Percentiles rank a stretch among this genome's conserved stretches.
Evolutionary conservation across 768 basidiomycete genomes (phyloP).

Genomic region (Leccinum fibrillosum): DNA sequence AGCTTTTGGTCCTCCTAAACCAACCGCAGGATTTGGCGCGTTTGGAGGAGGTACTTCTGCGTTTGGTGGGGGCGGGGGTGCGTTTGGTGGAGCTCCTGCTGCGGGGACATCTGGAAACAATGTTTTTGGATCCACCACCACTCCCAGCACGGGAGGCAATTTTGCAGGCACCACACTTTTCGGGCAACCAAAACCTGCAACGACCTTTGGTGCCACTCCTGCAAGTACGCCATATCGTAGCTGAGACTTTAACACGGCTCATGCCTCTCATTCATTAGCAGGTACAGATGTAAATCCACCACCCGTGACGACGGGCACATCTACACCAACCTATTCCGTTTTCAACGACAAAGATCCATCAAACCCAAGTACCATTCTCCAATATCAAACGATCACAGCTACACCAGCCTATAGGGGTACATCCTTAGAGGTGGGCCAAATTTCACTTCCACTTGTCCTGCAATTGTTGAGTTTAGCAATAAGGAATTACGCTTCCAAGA

Average conservation of each 20-base stretch:
- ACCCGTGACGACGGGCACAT: conserved; percentile 65
- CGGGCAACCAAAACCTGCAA: conserved; percentile 48
- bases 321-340: conserved; percentile 58
- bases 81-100: conserved; percentile 39
- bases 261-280: conserved; percentile 23
- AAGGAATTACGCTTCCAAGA: conserved; percentile 79
- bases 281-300: conserved; percentile 39
- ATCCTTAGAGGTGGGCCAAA: conserved; percentile 63
- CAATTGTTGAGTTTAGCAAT: conserved; percentile 1
- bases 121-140: conserved; percentile 33
- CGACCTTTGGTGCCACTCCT: conserved; percentile 42
- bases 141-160: conserved; percentile 30
- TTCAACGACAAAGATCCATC: conserved; percentile 65
- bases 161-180: conserved; percentile 54
- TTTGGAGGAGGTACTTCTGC: conserved; percentile 57
- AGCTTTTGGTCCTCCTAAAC: conserved; percentile 67
- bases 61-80: conserved; percentile 43
- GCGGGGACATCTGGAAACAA: conserved; percentile 31
- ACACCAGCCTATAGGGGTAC: conserved; percentile 76
- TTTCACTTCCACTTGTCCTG: neutral
- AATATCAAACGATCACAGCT: conserved; percentile 80
- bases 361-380: conserved; percentile 44
- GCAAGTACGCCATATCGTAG: conserved; percentile 24
- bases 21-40: conserved; percentile 71
- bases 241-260: conserved; percentile 4